These are phyloP conservation scores for Monilinia aucupariae DNA, from an alignment of 2,329 filamentous ascomycete species.

Conservation along the genomic window DNA sequence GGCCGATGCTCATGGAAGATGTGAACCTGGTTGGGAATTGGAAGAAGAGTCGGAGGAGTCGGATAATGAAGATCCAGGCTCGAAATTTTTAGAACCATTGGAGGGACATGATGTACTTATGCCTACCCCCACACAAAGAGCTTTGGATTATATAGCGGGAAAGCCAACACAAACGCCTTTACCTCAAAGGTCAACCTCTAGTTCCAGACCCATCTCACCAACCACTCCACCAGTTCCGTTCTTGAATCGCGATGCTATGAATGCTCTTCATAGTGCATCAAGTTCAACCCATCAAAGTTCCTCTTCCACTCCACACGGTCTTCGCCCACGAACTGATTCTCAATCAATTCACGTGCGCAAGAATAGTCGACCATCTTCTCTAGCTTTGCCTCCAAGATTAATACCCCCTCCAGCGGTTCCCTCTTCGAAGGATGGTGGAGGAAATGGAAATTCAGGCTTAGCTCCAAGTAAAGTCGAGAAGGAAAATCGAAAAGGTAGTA, in stretches of 20 bases:
- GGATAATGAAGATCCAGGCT: constrained; percentile 31
- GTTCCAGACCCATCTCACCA: constrained; percentile 26
- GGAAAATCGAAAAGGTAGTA: constrained; percentile 47
- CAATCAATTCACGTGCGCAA: constrained; percentile 20
- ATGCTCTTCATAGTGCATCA: constrained; percentile 27
- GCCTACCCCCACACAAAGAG: constrained; percentile 34
- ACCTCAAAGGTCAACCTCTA: not conserved
- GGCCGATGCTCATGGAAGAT: constrained; percentile 11
- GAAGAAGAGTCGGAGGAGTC: constrained; percentile 40
- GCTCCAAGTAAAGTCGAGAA: constrained; percentile 21
- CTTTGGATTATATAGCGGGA: constrained; percentile 35
- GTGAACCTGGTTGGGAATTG: constrained; percentile 31
- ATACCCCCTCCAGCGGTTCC: constrained; percentile 28
- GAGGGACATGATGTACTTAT: constrained; percentile 27
- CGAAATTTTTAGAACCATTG: constrained; percentile 33
- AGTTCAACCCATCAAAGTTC: constrained; percentile 13
- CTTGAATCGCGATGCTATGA: constrained; percentile 32
- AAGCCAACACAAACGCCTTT: constrained; percentile 25
- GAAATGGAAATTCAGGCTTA: constrained; percentile 20
- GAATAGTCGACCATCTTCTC: constrained; percentile 28
- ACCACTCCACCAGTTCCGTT: constrained; percentile 29
- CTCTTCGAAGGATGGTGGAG: constrained; percentile 22
- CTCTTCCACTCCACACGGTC: constrained; percentile 11
- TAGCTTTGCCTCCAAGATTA: constrained; percentile 30
- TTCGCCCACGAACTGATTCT: constrained; percentile 29